Evolutionary conservation across 2,329 filamentous ascomycete species (phyloP), one percentile per base, ranked within the genome.

Genomic region (Ilyonectria destructans): DNA sequence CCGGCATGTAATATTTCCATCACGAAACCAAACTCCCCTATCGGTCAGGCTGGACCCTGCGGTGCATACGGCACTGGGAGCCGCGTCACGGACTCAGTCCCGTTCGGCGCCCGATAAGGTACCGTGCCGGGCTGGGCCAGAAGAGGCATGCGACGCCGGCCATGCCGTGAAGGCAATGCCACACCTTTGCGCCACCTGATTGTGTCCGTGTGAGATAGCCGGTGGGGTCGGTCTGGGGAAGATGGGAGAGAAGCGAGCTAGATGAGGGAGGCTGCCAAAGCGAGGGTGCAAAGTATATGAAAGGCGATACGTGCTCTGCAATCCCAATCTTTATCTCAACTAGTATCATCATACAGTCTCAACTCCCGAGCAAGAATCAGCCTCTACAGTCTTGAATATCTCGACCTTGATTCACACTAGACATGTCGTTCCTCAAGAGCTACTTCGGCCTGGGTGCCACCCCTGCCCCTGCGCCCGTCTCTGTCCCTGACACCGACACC

Each of bases 391-490:
- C 33, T 43, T 40, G 19, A 52, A 52, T 31, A 60, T 35, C 46
- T 26, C 48, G 29, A 6, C 33, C 37, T 19, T n/a, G 40, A n/a
- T 43, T n/a, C 40, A 43, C 8, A 21, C 19, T 33, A 7, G 21
- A 19, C 37, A 60, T 60, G 58, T 51, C 58, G 8, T 60, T 60
- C 58, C 37, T 60, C 58, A 60, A 52, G 48, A 60, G 49, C 58
- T 60, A 60, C 58, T 52, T 60, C 37, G 58, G 58, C 48, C 23
- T 60, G 21, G 58, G 58, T 23, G 48, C 21, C 35, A 15, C 58
- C 40, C 19, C 48, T 60, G 10, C 46, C 31, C 31, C 46, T 31
- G 45, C 31, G 17, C 31, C 46, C 43, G 43, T 17, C 40, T 37
- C 56, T 29, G 37, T 46, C 23, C 23, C 17, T n/a, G 45, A 23